Conservation (phyloP, 768 basidiomycete species). For the Hypsizygus marmoreus region DNA sequence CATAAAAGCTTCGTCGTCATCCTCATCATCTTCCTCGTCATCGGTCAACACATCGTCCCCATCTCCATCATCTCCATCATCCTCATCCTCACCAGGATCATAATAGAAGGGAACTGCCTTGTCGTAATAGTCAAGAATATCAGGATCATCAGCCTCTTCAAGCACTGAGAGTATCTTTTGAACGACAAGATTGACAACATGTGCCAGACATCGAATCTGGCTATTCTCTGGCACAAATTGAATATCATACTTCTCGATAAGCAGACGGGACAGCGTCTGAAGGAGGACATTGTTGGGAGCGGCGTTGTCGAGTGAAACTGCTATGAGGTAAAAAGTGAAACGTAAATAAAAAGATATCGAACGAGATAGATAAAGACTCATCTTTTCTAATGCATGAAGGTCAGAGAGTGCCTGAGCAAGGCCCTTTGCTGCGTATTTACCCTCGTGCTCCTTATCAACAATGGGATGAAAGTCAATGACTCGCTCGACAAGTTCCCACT, state of each 20-base stretch:
- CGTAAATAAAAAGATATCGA: not conserved
- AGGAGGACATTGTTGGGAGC: constrained; percentile 35
- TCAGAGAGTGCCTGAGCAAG: constrained; percentile 24
- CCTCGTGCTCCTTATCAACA: constrained; percentile 34
- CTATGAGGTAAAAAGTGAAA: constrained; percentile 8
- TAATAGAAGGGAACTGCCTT: constrained; percentile 33
- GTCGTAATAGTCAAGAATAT: constrained; percentile 8
- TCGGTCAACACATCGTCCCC: not conserved
- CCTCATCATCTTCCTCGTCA: not conserved
- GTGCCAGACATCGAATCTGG: constrained; percentile 36
- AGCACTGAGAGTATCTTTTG: constrained; percentile 12
- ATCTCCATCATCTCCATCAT: not conserved
- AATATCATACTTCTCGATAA: constrained; percentile 26
- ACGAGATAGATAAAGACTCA: constrained; percentile 20
- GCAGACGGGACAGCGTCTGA: constrained; percentile 16
- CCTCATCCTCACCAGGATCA: constrained; percentile 17
- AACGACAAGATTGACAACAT: constrained; percentile 38
- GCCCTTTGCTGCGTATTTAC: constrained; percentile 29
- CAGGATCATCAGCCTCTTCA: constrained; percentile 7
- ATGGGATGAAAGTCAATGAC: constrained; percentile 34
- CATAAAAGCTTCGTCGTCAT: not conserved
- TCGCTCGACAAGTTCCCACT: constrained; percentile 33
- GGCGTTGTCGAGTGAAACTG: constrained; percentile 33
- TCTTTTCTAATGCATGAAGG: constrained; percentile 32
- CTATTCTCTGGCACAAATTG: constrained; percentile 23